A percentile compares a stretch with the other conserved stretches of the same genome.
phyloP scores from a whole-genome alignment of 2,329 filamentous ascomycete species.

The Paracamarosporium sp. region DNA sequence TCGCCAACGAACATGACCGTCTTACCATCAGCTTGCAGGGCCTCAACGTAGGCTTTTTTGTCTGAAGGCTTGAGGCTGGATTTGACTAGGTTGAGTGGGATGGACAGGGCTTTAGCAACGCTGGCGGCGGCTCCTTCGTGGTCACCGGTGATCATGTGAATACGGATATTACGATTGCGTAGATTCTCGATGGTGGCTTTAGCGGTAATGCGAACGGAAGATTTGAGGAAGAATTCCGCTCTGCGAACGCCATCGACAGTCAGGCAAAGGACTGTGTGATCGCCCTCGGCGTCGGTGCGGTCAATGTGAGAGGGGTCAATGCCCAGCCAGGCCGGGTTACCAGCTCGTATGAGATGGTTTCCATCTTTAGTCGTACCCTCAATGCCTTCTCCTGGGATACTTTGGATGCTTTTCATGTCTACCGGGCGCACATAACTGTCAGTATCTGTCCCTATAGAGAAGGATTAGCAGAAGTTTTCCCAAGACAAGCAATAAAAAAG shows the following conservation, averaged over 20 bases:
- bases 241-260: constrained; percentile 44
- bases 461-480: background rate
- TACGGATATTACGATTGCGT: constrained; percentile 53
- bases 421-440: constrained; percentile 4
- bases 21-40: constrained; percentile 31
- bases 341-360: constrained; percentile 47
- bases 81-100: constrained; percentile 49
- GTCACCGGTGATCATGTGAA: constrained; percentile 66
- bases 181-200: constrained; percentile 60
- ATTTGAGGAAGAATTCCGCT: constrained; percentile 60
- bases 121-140: constrained; percentile 56
- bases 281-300: constrained; percentile 34
- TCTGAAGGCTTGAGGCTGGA: constrained; percentile 59
- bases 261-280: constrained; percentile 38
- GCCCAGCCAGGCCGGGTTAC: constrained; percentile 57
- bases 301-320: constrained; percentile 14
- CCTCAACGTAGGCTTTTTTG: constrained; percentile 61
- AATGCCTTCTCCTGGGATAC: constrained; percentile 54
- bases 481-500: background rate
- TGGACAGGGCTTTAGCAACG: constrained; percentile 50
- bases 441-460: constrained; percentile 25
- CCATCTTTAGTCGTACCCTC: constrained; percentile 41
- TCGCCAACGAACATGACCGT: constrained; percentile 75
- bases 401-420: constrained; percentile 35
- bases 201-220: constrained; percentile 58